These are phyloP conservation scores for Coniella lustricola DNA, from an alignment of 2,329 filamentous ascomycete genomes.

Conservation along the genomic window DNA sequence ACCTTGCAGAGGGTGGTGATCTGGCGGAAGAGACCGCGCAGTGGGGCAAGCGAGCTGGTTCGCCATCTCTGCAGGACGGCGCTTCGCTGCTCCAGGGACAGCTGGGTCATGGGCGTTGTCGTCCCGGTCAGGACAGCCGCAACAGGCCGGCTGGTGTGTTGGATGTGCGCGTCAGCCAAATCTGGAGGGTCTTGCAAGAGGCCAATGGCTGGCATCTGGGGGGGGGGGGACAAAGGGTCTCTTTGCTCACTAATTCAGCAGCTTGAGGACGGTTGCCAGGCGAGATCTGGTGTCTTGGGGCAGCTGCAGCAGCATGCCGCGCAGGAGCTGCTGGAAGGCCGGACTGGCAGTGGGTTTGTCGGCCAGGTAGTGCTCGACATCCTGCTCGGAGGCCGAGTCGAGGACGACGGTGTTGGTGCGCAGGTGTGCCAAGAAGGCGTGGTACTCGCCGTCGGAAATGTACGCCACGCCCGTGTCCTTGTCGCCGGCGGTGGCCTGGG, in stretches of 20 bases:
- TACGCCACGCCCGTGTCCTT: constrained; percentile 3
- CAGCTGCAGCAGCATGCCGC: constrained; percentile 16
- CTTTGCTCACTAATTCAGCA: constrained; percentile 15
- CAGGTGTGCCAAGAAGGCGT: constrained; percentile 5
- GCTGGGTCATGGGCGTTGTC: constrained; percentile 9
- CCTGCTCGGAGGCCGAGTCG: constrained; percentile 5
- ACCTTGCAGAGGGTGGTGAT: constrained; percentile 37
- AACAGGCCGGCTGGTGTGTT: constrained; percentile 7
- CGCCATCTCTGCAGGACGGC: constrained; percentile 39
- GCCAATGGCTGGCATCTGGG: too few species aligned
- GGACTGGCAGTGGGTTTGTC: constrained; percentile 19
- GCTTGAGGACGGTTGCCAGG: constrained; percentile 14
- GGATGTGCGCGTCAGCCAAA: too few species aligned
- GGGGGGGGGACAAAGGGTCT: too few species aligned
- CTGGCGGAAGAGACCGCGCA: constrained; percentile 37
- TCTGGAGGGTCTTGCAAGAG: too few species aligned
- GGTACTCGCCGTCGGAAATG: constrained; percentile 17
- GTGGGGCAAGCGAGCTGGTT: constrained; percentile 35
- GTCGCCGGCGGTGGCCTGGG: constrained; percentile 10
- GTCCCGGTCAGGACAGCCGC: constrained; percentile 11
- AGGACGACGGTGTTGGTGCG: constrained; percentile 8
- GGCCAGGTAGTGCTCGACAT: constrained; percentile 20
- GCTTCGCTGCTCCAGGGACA: constrained; percentile 12
- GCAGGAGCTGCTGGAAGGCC: constrained; percentile 18
- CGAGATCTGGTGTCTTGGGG: constrained; percentile 15